A percentile compares a stretch with the other conserved stretches of the same genome.
Evolutionary conservation across 2,329 filamentous ascomycete genomes (phyloP).

Genomic region (Paraphaeosphaeria minitans): DNA sequence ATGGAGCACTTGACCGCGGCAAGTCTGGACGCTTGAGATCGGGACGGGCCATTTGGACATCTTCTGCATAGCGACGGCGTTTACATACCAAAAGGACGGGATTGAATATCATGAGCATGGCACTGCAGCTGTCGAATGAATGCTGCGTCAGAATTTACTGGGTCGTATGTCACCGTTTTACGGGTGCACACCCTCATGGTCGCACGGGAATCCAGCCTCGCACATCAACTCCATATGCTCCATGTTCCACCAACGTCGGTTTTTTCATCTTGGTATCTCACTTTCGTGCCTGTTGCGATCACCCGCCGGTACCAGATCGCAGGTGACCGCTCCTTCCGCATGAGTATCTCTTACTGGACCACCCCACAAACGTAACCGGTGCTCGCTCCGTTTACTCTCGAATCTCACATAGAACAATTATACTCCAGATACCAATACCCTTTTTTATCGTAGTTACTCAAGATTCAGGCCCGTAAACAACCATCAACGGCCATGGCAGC

Average conservation of each 20-base stretch:
- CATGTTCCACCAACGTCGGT: background rate
- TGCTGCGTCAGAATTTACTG: background rate
- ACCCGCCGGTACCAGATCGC: too few species aligned
- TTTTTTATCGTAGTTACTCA: background rate
- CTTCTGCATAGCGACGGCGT: constrained; percentile 17
- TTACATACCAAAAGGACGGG: constrained; percentile 8
- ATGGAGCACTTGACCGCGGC: constrained; percentile 10
- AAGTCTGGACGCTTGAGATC: background rate
- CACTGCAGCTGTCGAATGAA: background rate
- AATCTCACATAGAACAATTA: background rate
- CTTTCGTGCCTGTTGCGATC: background rate
- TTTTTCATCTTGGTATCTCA: background rate
- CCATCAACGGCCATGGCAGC: background rate
- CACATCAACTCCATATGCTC: background rate
- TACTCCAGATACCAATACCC: background rate
- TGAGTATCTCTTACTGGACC: background rate
- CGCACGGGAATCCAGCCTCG: background rate
- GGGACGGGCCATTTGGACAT: background rate
- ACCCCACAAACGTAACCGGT: background rate
- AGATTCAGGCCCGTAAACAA: too few species aligned
- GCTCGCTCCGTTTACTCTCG: background rate
- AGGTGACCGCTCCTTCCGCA: constrained; percentile 1
- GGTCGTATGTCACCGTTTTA: background rate
- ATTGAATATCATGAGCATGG: background rate
- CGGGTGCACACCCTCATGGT: background rate